Evolutionary conservation across 441 rosid species (phyloP), one percentile per base, ranked within the genome.

Genomic region (Gossypium davidsonii): DNA sequence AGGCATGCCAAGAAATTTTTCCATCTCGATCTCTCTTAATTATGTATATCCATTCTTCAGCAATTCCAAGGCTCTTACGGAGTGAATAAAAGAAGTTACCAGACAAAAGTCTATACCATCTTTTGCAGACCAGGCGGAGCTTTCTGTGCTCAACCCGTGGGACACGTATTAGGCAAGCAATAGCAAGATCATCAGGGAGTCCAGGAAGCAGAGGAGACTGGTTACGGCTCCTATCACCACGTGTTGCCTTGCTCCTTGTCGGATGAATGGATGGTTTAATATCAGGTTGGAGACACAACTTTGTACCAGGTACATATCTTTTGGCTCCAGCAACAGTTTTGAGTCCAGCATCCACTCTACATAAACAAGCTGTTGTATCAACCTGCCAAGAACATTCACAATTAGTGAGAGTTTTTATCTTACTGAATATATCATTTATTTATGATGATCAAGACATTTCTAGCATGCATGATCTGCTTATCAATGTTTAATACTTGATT

Each of bases 181-280:
- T 82, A 39, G 89, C 89, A 64, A 86, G 89, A 76, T 84, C 89
- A 70, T 86, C 87, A 0, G 89, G 87, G 44, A 86, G 87, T 37
- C 87, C 85, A 1, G 87, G 89, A 67, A 86, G 83, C 70, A 86
- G 76, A 61, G 87, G 89, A 61, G 83, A 82, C 71, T 80, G 87
- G 75, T 79, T 79, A 67, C 85, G 73, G 74, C 67, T 86, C 76
- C 86, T 79, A 74, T 83, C 84, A 56, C 87, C 77, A 6, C 84
- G 84, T 7, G 80, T 23, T 9, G 80, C 79, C 74, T 76, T 82
- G 70, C 20, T 76, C 69, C 83, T 78, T 21, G 91, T 83, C 42
- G 93, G 93, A 73, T 86, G 89, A 76, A 86, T 82, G 21, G 89
- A 86, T 56, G 85, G 84, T 74, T 86, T 86, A 60, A 86, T 86